Conservation (phyloP, 2,329 filamentous ascomycete genomes). For the Aureobasidium sp. region DNA sequence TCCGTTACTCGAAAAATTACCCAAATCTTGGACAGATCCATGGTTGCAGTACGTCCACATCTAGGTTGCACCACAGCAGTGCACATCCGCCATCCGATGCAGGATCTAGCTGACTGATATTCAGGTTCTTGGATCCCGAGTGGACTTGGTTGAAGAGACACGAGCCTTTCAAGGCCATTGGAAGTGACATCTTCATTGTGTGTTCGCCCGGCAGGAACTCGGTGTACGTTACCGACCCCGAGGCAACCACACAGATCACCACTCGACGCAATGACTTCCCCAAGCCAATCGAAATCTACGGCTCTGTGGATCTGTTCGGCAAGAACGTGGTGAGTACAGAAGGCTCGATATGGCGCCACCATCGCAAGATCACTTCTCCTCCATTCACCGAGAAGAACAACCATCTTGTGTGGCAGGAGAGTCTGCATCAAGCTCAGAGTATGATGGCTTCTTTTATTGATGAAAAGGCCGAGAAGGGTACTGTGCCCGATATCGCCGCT, state of each 20-base stretch:
- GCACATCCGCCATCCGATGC: background rate
- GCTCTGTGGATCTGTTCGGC: constrained; percentile 58
- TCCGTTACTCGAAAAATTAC: constrained; percentile 50
- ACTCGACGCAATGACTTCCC: constrained; percentile 63
- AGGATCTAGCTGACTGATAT: constrained; percentile 2
- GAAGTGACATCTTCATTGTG: constrained; percentile 56
- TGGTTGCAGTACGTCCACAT: constrained; percentile 51
- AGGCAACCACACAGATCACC: constrained; percentile 59
- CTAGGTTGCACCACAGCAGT: background rate
- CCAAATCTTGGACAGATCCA: constrained; percentile 47
- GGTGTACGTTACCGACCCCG: constrained; percentile 56
- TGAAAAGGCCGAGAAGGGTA: constrained; percentile 33
- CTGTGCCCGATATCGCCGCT: constrained; percentile 50
- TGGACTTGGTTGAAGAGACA: constrained; percentile 53
- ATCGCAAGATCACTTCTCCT: constrained; percentile 64
- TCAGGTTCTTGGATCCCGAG: constrained; percentile 51
- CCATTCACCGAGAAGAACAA: constrained; percentile 74
- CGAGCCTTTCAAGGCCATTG: constrained; percentile 51
- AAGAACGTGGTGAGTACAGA: constrained; percentile 66
- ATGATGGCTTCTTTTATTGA: constrained; percentile 55
- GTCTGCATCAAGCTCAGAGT: constrained; percentile 55
- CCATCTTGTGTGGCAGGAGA: constrained; percentile 57
- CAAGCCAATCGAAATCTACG: constrained; percentile 57
- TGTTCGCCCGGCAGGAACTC: constrained; percentile 51
- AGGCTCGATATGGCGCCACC: constrained; percentile 61